A percentile compares a stretch with the other conserved stretches of the same genome.
Conservation (phyloP, 345 rosid species). For the Carallia pectinifolia region DNA sequence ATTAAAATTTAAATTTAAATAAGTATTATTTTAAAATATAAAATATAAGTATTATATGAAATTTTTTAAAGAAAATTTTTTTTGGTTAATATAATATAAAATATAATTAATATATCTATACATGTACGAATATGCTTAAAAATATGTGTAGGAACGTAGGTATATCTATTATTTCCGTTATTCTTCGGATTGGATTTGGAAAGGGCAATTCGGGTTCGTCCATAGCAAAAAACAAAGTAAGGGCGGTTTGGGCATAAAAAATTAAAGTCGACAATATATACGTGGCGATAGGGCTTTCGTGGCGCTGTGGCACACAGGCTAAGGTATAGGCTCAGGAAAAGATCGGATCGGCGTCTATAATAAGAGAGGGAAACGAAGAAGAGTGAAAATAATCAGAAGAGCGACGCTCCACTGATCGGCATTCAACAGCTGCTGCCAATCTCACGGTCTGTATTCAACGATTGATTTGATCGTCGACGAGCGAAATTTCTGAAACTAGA, state of each 20-base stretch:
- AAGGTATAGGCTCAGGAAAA: background rate
- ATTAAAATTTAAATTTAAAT: no score
- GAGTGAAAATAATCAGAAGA: conserved; percentile 1
- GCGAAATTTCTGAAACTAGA: background rate
- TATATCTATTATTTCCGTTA: no score
- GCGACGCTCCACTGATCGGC: conserved; percentile 11
- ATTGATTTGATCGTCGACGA: conserved; percentile 5
- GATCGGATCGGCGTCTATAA: background rate
- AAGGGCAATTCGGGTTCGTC: conserved; percentile 14
- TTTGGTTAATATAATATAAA: no score
- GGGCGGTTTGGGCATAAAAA: conserved; percentile 26
- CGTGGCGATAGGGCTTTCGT: conserved; percentile 35
- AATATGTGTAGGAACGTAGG: no score
- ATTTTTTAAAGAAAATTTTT: no score
- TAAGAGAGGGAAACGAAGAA: background rate
- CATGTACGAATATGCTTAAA: no score
- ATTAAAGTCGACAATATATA: conserved; percentile 22
- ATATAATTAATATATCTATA: no score
- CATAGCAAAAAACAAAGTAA: background rate
- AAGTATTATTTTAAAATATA: no score
- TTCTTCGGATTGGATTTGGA: background rate
- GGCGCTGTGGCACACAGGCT: conserved; percentile 14
- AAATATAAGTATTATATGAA: no score
- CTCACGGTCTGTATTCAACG: conserved; percentile 14
- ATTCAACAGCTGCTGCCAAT: conserved; percentile 9